Conservation (phyloP, 2,329 filamentous ascomycete species). For the Aspergillus ustus region DNA sequence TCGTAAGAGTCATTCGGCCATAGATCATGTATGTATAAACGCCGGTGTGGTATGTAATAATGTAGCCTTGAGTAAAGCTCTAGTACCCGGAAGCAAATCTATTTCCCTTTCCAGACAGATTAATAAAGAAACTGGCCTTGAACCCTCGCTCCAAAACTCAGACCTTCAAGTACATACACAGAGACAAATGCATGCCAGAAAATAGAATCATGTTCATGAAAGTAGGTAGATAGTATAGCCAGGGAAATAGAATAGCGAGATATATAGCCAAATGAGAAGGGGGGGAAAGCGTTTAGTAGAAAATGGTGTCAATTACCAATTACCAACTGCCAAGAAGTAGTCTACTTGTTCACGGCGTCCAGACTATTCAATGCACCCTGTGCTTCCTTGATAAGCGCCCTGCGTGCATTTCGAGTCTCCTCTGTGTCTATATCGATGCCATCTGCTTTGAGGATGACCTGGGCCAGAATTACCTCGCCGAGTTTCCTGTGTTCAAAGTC, state of each 20-base stretch:
- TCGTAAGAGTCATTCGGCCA: neutral
- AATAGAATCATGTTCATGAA: neutral
- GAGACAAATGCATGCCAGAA: neutral
- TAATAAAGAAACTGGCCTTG: neutral
- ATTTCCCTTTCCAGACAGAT: neutral
- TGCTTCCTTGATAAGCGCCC: conserved; percentile 48
- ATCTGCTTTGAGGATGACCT: conserved; percentile 62
- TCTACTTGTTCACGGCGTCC: conserved; percentile 36
- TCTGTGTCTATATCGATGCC: conserved; percentile 73
- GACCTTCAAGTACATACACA: neutral
- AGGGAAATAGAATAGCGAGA: neutral
- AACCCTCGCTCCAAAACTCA: neutral
- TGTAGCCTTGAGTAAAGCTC: neutral
- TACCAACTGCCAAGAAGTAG: neutral
- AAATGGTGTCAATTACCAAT: neutral
- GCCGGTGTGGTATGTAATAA: neutral
- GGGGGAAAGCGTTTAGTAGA: neutral
- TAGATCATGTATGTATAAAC: neutral
- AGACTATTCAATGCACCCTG: conserved; percentile 44
- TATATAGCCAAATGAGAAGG: neutral
- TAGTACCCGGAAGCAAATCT: neutral
- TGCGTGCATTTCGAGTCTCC: conserved; percentile 59
- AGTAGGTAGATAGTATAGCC: neutral
- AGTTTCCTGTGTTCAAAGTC: conserved; percentile 51
- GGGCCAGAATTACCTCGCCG: conserved; percentile 48